Base-by-base conservation (phyloP, 176 grass and related monocot genomes). In the Musa troglodytarum region DNA sequence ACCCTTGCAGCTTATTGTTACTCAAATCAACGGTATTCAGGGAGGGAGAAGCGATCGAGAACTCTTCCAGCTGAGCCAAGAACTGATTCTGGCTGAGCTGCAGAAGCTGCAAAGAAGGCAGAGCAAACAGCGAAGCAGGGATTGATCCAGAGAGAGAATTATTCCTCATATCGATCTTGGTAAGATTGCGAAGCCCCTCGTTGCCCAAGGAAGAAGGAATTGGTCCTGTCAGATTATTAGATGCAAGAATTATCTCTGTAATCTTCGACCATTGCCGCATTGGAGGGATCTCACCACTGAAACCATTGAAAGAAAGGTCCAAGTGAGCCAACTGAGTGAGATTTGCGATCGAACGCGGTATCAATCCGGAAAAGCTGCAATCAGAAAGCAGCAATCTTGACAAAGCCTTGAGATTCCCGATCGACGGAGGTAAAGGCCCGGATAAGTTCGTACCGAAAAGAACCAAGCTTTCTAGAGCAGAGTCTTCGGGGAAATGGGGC, bases 281-380 rank as follows among this genome's bases (percentile, higher is more conserved):
- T 16, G 70, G 71, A 73, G 84, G 87, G 14, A 92, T 15, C 29
- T 78, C 52, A 13, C 86, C 83, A 28, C 73, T 88, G 68, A 92
- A 88, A 9, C 80, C 83, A 50, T 87, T 86, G 11, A 10, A 21
- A 19, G 82, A 83, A 24, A 92, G 64, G 55, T 78, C 68, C 62
- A 88, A 81, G 9, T 7, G 66, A 9, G 11, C 82, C 50, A 92
- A 74, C 0, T 76, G 83, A 49, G 61, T 76, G 62, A 92, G 86
- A 11, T 73, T 92, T 22, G 58, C 75, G 23, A 92, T 52, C 11
- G 54, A 88, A 52, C 73, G 16, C 24, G 89, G 86, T 54, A 92
- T 3, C 28, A 52, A 52, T 15, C 83, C 89, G 50, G 70, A 81
- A 54, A 92, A 77, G 17, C 77, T 77, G 34, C 89, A 88, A 52